A percentile compares a stretch with the other conserved stretches of the same genome.
These are phyloP conservation scores for Aspergillus viridinutans DNA, from an alignment of 2,329 filamentous ascomycete species.

Conservation along the genomic window DNA sequence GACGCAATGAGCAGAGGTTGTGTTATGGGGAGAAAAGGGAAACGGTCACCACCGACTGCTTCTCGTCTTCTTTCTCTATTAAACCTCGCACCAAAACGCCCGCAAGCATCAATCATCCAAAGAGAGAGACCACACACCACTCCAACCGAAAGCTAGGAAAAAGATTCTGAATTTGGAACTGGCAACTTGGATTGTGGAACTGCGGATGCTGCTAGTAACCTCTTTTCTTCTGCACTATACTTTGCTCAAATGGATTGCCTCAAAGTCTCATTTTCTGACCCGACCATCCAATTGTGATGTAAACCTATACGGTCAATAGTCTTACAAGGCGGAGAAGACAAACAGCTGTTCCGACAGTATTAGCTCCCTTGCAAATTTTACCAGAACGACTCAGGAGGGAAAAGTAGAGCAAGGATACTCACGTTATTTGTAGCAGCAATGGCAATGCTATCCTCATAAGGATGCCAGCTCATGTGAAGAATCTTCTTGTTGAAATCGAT, in stretches of 20 bases:
- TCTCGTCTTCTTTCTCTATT: conserved; percentile 28
- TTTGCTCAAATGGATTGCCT: conserved; percentile 8
- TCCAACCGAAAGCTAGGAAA: conserved; percentile 13
- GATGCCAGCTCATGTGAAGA: conserved; percentile 99
- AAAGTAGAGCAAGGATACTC: conserved; percentile 43
- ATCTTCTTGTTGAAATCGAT: conserved; percentile 99
- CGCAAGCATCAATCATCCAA: conserved; percentile 17
- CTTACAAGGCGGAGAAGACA: conserved; percentile 70
- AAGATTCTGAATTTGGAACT: conserved; percentile 15
- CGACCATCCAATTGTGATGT: conserved; percentile 21
- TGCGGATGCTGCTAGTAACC: conserved; percentile 21
- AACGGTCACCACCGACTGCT: conserved; percentile 7
- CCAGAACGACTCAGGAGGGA: neutral
- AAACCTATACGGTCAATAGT: conserved; percentile 14
- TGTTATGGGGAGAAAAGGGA: neutral
- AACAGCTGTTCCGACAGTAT: conserved; percentile 54
- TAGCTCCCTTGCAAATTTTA: conserved; percentile 7
- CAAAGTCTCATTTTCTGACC: conserved; percentile 13
- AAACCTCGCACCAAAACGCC: conserved; percentile 26
- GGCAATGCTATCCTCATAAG: conserved; percentile 97
- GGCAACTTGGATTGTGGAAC: conserved; percentile 20
- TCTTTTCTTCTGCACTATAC: conserved; percentile 13
- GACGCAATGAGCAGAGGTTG: conserved; percentile 11
- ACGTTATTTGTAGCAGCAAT: conserved; percentile 99
- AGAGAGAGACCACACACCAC: conserved; percentile 7